Base-by-base conservation (phyloP, 2,329 filamentous ascomycete genomes). In the Pseudogymnoascus sp. region DNA sequence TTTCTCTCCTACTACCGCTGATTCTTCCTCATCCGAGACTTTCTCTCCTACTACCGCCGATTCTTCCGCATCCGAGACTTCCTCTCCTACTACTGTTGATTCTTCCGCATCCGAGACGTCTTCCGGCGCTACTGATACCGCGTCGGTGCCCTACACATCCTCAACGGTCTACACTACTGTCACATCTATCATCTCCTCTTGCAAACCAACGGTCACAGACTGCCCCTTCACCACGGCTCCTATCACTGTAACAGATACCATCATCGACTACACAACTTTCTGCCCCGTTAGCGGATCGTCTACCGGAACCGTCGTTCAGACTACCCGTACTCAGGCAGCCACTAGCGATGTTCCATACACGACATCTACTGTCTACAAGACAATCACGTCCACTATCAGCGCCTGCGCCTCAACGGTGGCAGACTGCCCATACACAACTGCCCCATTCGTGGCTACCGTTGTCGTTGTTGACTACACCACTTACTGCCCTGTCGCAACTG, bases 361-460 rank as follows among this genome's bases (percentile, higher is more conserved):
- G 38, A 60, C 22, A 19, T 60, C 58, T 23, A 58, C 28, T 36
- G 16, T 58, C 52, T 58, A 38, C 30, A 58, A 62, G 41, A 63
- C 67, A 45, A 69, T 68, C 28, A 69, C 69, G 58, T 49, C 70
- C 45, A 71, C 69, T 55, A 67, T 71, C 67, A 69, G 41, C 41
- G 11, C 41, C 19, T 45, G 41, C 12, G 41, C 41, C 5, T 23
- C 41, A 14, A 45, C 41, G 5, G 41, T 45, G 0, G 41, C 68
- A 52, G 65, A 69, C 66, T 68, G 69, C 63, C 69, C 69, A 36
- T 71, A 64, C 66, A 71, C 69, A 38, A 62, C 69, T 61, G 66
- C 66, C 45, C 69, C 66, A 67, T 64, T 35, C 16, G 62, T 62
- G 14, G 63, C 62, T 22, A 63, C 60, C 42, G 33, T 25, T 58